These are phyloP conservation scores for Pseudocercospora cruenta DNA, from an alignment of 2,329 filamentous ascomycete species.

Conservation along the genomic window DNA sequence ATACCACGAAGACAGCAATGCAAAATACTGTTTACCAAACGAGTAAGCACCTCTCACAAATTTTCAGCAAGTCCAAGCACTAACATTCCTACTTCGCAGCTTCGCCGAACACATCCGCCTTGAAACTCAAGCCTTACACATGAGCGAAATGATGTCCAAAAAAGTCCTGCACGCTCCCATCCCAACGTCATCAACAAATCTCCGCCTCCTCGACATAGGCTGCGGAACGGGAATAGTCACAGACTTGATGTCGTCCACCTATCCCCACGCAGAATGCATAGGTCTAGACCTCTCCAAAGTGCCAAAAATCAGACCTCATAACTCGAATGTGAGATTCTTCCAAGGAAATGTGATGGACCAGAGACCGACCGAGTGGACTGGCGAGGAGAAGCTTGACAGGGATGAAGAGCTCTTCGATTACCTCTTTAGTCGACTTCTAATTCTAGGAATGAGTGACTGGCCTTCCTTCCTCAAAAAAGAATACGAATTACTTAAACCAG, in stretches of 20 bases:
- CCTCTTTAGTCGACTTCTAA: slow-evolving; percentile 28
- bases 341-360: slow-evolving; percentile 18
- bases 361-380: slow-evolving; percentile 14
- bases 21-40: slow-evolving; percentile 13
- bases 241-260: slow-evolving; percentile 25
- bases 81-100: neutral
- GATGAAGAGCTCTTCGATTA: slow-evolving; percentile 26
- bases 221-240: slow-evolving; percentile 38
- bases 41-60: slow-evolving; percentile 3
- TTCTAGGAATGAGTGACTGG: slow-evolving; percentile 30
- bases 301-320: slow-evolving; percentile 8
- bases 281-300: slow-evolving; percentile 40
- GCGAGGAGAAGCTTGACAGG: neutral
- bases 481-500: slow-evolving; percentile 24
- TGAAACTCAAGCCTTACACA: slow-evolving; percentile 26
- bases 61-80: neutral
- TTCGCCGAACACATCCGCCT: slow-evolving; percentile 28
- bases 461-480: slow-evolving; percentile 22
- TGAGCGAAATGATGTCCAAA: slow-evolving; percentile 26
- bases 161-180: slow-evolving; percentile 22
- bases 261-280: slow-evolving; percentile 36
- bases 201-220: slow-evolving; percentile 14
- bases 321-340: slow-evolving; percentile 16
- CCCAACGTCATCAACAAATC: neutral
- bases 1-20: slow-evolving; percentile 11